Base-by-base conservation (phyloP, 2,329 filamentous ascomycete genomes). In the Botrytis aclada region DNA sequence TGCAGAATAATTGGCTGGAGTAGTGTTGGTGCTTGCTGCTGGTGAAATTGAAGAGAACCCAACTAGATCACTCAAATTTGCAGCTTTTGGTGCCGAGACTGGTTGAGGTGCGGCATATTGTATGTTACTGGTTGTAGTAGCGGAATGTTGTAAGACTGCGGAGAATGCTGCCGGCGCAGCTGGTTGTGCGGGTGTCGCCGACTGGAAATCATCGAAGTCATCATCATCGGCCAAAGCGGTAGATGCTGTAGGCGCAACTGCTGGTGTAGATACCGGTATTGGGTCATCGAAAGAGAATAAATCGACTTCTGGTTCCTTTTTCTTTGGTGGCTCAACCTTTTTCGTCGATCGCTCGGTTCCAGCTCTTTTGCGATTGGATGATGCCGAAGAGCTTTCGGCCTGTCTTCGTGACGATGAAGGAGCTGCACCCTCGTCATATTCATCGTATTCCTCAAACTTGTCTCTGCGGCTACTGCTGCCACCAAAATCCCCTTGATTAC, bases 171-270 rank as follows among this genome's bases (percentile, higher is more conserved):
- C 84, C 73, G 83, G 84, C 18, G 84, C 83, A 10, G 85, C 83
- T 41, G 81, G 78, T 22, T 83, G 77, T 45, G 86, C 83, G 5
- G 91, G 88, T 4, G 92, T 85, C 22, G 95, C 95, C 32, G 94
- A 97, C 82, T 97, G 94, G 86, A 98, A 98, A 80, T 99, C 96
- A 80, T 98, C 96, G 80, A 98, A 98, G 76, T 98, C 96, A 77
- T 97, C 95, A 76, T 98, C 95, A 61, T 70, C 67, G 18, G 67
- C 60, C 61, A 83, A 81, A 75, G 83, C 82, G 34, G 82, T 81
- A 39, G 84, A 81, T 37, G 82, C 63, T 83, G 76, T 82, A 76
- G 82, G 84, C 0, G 84, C 85, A 8, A 86, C 80, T 3, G 79
- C 75, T 18, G 82, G 79, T 18, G 85, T 81, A 65, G 85, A 81